Evolutionary conservation across 768 basidiomycete species (phyloP), one percentile per base, ranked within the genome.

Genomic region (Russula emetica): DNA sequence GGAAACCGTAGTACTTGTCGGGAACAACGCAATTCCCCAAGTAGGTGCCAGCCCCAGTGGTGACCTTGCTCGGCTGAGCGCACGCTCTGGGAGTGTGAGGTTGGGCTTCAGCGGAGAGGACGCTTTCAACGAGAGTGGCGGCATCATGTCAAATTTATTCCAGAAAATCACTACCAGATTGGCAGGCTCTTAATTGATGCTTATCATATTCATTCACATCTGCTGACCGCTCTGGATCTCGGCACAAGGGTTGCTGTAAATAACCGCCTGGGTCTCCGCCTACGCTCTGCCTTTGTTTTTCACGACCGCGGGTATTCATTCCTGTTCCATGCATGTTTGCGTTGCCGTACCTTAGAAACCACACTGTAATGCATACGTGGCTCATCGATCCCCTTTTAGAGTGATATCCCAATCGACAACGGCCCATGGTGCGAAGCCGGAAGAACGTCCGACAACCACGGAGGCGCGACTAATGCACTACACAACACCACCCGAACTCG

Each of bases 381-480:
- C 63, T 51, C 44, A 59, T 59, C 18, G 45, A 36, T 47, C 20
- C 52, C 53, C 53, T 56, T 63, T 55, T 45, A 58, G 45, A 58
- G 54, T 63, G 62, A 50, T 58, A 55, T 64, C 45, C 20, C 45
- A 44, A 32, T 55, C 47, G 57, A 56, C 53, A 49, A 49, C 58
- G 51, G 47, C 20, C 53, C 50, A 14, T 28, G 51, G 11, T 9
- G 26, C 52, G 44, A 66, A 66, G 66, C 58, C 58, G 66, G 54
- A 40, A 59, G 62, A n/a, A 65, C 49, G 38, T 67, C 66, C 66
- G 66, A 64, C 62, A n/a, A 67, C 57, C 58, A 56, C 66, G 66
- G 66, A 67, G 63, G 54, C 26, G 63, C 66, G 54, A 65, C 66
- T 50, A 66, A 66, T 53, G 36, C 53, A 28, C 55, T 16, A 53